Conservation (phyloP, 768 basidiomycete species). For the Daedaleopsis nitida region DNA sequence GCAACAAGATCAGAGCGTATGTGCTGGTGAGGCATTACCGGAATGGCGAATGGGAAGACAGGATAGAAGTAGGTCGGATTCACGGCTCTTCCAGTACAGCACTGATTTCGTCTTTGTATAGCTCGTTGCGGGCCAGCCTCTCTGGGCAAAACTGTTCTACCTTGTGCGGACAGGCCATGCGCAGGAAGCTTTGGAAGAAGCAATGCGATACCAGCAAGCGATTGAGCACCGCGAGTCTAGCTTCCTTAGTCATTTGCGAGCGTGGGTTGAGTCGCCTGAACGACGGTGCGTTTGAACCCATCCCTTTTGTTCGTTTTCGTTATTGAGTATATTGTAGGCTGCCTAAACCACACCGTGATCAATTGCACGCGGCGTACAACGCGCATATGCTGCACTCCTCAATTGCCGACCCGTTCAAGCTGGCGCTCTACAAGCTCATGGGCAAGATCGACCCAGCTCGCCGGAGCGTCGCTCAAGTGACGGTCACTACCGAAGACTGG, state of each 20-base stretch:
- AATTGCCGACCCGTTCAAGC: conserved; percentile 92
- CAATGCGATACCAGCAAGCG: conserved; percentile 65
- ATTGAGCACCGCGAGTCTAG: conserved; percentile 79
- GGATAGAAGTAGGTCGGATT: conserved; percentile 71
- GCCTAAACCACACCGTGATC: conserved; percentile 74
- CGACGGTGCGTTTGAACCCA: conserved; percentile 53
- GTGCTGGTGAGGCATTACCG: conserved; percentile 78
- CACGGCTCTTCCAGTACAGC: not conserved
- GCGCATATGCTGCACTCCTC: conserved; percentile 89
- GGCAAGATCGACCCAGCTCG: conserved; percentile 86
- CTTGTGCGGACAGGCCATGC: conserved; percentile 84
- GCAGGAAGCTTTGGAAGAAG: conserved; percentile 80
- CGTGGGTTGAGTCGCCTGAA: conserved; percentile 82
- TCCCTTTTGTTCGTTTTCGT: not conserved
- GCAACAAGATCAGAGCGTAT: conserved; percentile 90
- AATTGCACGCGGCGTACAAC: conserved; percentile 79
- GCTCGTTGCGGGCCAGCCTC: conserved; percentile 82
- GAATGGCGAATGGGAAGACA: conserved; percentile 81
- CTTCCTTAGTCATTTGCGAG: conserved; percentile 80
- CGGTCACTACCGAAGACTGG: conserved; percentile 96
- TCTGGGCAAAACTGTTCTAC: conserved; percentile 96
- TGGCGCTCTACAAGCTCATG: conserved; percentile 94
- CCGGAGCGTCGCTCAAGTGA: conserved; percentile 80
- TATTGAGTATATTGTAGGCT: conserved; percentile 42
- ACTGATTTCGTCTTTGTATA: conserved; percentile 31